Evolutionary conservation across 495 filamentous ascomycete species (phyloP).

Genomic region (Chaetomium fimeti): DNA sequence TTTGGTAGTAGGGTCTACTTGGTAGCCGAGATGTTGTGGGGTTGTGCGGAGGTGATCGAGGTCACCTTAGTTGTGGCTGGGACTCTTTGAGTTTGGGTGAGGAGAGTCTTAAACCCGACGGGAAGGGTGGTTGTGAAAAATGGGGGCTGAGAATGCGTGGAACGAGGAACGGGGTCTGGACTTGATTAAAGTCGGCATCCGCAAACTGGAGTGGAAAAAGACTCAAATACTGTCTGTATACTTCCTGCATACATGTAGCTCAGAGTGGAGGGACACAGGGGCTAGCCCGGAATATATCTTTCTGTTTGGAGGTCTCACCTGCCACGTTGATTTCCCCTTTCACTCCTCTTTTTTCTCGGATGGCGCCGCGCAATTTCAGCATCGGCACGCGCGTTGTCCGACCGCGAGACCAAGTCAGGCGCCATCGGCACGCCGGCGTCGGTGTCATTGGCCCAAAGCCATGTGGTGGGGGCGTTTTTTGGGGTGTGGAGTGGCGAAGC

Average conservation of each 20-base stretch:
- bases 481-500: constrained; percentile 8
- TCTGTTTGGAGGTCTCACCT: background rate
- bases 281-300: background rate
- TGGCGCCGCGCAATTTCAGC: constrained; percentile 7
- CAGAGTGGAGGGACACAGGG: background rate
- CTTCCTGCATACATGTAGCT: no score
- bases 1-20: background rate
- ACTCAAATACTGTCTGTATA: no score
- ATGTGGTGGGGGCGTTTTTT: background rate
- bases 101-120: no score
- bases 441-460: constrained; percentile 8
- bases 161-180: no score
- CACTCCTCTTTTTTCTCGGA: background rate
- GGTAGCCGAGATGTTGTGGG: background rate
- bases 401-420: constrained; percentile 10
- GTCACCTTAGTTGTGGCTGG: no score
- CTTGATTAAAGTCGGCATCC: no score
- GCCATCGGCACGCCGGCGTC: background rate
- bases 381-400: background rate
- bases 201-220: no score
- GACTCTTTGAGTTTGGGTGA: no score
- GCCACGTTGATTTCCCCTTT: background rate
- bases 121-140: no score
- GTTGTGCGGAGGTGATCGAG: background rate
- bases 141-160: no score